Conservation (phyloP, 2,329 filamentous ascomycete species). For the Colletotrichum lupini region DNA sequence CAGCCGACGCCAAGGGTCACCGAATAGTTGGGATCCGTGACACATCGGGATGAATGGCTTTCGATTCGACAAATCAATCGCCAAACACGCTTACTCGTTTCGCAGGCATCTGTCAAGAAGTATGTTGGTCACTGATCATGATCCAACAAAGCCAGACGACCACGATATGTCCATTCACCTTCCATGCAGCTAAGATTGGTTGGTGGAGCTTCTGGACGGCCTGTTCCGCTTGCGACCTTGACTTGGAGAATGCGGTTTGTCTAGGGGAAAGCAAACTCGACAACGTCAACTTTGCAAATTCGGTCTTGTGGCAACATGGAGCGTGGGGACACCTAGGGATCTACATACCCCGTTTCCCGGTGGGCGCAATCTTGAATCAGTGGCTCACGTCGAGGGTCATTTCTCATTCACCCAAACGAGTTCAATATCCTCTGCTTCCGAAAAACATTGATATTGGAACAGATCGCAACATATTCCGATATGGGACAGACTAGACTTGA, state of each 20-base stretch:
- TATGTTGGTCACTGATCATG: not conserved
- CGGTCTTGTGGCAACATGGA: constrained; percentile 2
- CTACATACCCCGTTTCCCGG: not conserved
- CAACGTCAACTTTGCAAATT: constrained; percentile 3
- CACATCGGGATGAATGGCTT: not conserved
- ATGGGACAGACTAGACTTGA: not conserved
- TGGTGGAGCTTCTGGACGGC: constrained; percentile 15
- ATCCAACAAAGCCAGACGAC: not conserved
- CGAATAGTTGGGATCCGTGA: not conserved
- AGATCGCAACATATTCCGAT: not conserved
- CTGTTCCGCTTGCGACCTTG: constrained; percentile 15
- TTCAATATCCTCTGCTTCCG: not conserved
- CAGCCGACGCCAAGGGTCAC: not conserved
- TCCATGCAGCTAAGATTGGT: constrained; percentile 17
- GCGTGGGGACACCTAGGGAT: constrained; percentile 2
- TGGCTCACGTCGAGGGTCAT: not conserved
- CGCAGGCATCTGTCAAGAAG: not conserved
- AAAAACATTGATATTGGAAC: not conserved
- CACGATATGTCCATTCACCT: not conserved
- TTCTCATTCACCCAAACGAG: not conserved
- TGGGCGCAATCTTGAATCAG: not conserved
- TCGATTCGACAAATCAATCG: not conserved
- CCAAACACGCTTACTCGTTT: not conserved
- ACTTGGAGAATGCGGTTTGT: not conserved
- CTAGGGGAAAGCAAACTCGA: constrained; percentile 13